Conservation (phyloP, 257 asterid species). For the Striga asiatica region DNA sequence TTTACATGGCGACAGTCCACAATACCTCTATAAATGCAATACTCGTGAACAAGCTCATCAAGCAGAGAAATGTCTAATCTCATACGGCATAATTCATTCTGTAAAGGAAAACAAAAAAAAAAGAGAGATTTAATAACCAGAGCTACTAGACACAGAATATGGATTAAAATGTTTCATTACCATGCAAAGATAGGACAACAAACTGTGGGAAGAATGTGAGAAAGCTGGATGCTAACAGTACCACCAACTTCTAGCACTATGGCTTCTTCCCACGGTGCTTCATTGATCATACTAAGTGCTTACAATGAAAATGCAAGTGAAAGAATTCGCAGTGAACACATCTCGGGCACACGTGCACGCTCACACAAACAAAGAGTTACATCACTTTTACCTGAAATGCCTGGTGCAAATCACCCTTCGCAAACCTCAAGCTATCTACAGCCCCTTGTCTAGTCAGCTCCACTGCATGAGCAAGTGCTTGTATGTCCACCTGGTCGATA, state of each 20-base stretch:
- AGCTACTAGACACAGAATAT: background rate
- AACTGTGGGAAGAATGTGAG: background rate
- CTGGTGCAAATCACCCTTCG: constrained; percentile 81
- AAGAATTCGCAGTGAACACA: no score
- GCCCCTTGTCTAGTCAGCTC: constrained; percentile 98
- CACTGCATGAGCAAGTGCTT: constrained; percentile 98
- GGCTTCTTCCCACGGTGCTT: background rate
- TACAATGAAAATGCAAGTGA: no score
- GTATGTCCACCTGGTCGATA: constrained; percentile 73
- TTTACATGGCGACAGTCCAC: constrained; percentile 37
- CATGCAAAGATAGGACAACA: background rate
- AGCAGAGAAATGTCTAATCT: constrained; percentile 53
- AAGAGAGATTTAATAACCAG: constrained; percentile 8
- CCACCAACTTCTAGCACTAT: background rate
- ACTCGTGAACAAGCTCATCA: constrained; percentile 90
- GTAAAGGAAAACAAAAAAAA: constrained; percentile 34
- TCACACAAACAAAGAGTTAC: constrained; percentile 8
- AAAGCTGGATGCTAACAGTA: constrained; percentile 2
- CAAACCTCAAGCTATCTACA: constrained; percentile 87
- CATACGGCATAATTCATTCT: constrained; percentile 95
- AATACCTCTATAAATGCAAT: constrained; percentile 87
- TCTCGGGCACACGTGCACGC: background rate
- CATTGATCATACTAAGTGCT: background rate
- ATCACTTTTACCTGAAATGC: constrained; percentile 77
- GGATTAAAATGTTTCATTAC: constrained; percentile 9